Conservation (phyloP, 257 asterid genomes). For the Fraxinus anomala region DNA sequence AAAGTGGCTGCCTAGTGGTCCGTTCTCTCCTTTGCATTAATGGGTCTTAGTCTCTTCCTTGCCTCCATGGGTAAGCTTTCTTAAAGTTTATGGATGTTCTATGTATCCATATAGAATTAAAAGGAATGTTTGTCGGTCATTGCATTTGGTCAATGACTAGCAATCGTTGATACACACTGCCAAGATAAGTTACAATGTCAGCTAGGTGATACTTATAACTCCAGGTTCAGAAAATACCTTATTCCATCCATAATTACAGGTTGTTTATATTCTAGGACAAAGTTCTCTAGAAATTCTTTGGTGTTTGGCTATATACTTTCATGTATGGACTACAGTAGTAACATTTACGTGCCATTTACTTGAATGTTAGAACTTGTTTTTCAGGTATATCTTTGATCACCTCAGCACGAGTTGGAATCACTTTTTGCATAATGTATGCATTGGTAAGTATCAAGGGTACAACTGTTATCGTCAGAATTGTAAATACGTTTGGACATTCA, state of each 20-base stretch:
- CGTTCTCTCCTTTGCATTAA: conserved; percentile 50
- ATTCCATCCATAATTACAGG: neutral
- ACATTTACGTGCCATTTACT: neutral
- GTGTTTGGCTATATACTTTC: neutral
- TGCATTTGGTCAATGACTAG: neutral
- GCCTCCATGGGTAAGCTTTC: conserved; percentile 54
- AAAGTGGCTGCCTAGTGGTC: conserved; percentile 72
- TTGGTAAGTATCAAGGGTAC: conserved; percentile 40
- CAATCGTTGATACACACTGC: neutral
- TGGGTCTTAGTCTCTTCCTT: conserved; percentile 64
- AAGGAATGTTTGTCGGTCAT: neutral
- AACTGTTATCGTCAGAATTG: neutral
- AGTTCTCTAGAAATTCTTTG: neutral
- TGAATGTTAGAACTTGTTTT: neutral
- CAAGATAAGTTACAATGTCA: neutral
- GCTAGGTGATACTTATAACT: neutral
- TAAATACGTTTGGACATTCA: neutral
- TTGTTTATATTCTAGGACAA: neutral
- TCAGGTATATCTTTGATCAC: conserved; percentile 83
- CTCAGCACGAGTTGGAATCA: conserved; percentile 71
- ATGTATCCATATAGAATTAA: neutral
- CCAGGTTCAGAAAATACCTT: no score
- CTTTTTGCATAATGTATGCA: conserved; percentile 62
- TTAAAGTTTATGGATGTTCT: neutral
- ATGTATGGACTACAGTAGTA: neutral